phyloP scores from a whole-genome alignment of 176 grass and related monocot genomes.

The Rhynchospora tenuis region DNA sequence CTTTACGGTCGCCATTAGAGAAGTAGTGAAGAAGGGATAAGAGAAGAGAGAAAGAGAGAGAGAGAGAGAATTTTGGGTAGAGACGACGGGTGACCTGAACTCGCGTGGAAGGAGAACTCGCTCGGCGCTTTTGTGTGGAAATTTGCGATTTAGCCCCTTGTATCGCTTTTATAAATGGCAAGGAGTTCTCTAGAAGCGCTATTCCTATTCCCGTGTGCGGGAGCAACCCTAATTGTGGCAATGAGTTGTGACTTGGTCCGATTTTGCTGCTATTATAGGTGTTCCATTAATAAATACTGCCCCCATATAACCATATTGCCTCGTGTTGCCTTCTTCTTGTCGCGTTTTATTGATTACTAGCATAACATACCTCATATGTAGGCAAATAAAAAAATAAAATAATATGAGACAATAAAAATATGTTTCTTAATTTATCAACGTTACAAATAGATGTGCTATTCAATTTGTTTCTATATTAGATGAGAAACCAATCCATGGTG shows the following conservation, averaged over 20 bases:
- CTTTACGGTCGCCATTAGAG: conserved; percentile 56
- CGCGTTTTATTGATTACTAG: too few relatives aligned
- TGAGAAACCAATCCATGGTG: too few relatives aligned
- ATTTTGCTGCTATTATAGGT: background rate
- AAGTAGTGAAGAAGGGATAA: background rate
- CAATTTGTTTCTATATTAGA: too few relatives aligned
- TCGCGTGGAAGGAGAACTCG: background rate
- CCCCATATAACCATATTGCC: too few relatives aligned
- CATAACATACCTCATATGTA: too few relatives aligned
- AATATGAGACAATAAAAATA: too few relatives aligned
- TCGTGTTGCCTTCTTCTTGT: too few relatives aligned
- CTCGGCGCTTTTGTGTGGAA: conserved; percentile 11
- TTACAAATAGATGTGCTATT: too few relatives aligned
- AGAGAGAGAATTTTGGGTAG: background rate
- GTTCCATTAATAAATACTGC: background rate
- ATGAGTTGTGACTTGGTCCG: background rate
- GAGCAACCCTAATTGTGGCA: background rate
- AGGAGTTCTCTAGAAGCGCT: conserved; percentile 7
- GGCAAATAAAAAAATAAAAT: too few relatives aligned
- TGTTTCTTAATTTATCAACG: too few relatives aligned
- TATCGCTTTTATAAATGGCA: background rate
- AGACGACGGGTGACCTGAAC: background rate
- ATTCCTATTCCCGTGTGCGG: background rate
- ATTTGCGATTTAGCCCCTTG: conserved; percentile 8
- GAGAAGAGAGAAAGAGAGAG: background rate